Percentiles rank a stretch among this genome's conserved stretches.
phyloP scores from a whole-genome alignment of 2,329 filamentous ascomycete genomes.

The Gnomoniopsis sp. region DNA sequence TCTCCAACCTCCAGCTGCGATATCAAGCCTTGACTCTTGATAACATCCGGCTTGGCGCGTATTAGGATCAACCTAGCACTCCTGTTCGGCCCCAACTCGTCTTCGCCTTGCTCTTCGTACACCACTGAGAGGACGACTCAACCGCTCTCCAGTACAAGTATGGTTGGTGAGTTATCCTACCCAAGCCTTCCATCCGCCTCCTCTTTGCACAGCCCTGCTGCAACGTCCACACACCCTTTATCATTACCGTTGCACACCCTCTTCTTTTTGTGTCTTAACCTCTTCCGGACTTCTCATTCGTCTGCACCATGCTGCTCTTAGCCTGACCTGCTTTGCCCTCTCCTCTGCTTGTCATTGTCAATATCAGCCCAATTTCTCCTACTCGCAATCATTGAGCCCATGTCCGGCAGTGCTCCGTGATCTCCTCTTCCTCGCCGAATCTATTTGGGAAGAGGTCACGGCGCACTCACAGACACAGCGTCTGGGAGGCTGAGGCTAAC shows the following conservation, averaged over 20 bases:
- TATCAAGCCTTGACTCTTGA: background rate
- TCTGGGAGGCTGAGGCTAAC: background rate
- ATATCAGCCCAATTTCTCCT: background rate
- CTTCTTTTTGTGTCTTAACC: background rate
- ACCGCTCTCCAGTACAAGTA: background rate
- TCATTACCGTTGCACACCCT: background rate
- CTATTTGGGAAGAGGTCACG: background rate
- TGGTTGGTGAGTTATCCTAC: conserved; percentile 17
- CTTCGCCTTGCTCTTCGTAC: background rate
- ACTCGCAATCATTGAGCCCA: background rate
- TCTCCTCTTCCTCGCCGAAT: background rate
- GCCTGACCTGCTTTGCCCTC: background rate
- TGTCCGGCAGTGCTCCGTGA: background rate
- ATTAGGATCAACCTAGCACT: conserved; percentile 5
- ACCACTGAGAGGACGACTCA: background rate
- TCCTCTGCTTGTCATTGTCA: background rate
- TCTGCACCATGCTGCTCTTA: background rate
- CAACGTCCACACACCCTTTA: background rate
- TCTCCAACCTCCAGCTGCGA: background rate
- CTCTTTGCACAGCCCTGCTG: conserved; percentile 1
- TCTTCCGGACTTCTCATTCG: background rate
- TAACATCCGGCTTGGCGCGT: conserved; percentile 8
- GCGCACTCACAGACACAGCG: background rate
- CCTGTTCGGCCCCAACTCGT: background rate
- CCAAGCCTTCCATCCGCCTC: background rate